Conservation (phyloP, 257 asterid species). For the Rhazya stricta region DNA sequence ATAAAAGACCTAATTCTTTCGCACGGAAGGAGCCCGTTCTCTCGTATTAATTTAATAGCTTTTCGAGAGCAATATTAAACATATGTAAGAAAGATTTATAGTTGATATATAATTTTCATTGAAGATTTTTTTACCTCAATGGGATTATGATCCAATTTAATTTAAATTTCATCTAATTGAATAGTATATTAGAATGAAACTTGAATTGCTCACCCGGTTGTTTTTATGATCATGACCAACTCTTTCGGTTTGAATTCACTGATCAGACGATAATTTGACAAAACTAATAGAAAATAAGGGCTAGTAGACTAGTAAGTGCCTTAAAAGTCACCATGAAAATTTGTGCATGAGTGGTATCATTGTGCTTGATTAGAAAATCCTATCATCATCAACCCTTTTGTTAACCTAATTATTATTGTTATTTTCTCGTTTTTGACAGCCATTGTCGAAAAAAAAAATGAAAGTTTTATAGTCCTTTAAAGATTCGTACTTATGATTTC, state of each 20-base stretch:
- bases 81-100: too few species aligned
- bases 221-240: neutral
- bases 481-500: too few species aligned
- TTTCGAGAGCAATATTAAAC: too few species aligned
- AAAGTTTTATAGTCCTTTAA: too few species aligned
- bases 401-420: neutral
- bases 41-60: too few species aligned
- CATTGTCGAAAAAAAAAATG: too few species aligned
- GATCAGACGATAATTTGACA: slow-evolving; percentile 5
- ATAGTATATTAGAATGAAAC: neutral
- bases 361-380: slow-evolving; percentile 19
- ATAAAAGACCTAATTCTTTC: too few species aligned
- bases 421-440: neutral
- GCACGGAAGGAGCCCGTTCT: too few species aligned
- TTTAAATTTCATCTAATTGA: neutral
- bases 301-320: too few species aligned
- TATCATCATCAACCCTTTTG: slow-evolving; percentile 1
- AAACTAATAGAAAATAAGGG: neutral
- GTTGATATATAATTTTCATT: too few species aligned
- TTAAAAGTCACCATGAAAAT: slow-evolving; percentile 30
- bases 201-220: neutral
- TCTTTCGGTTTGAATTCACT: neutral
- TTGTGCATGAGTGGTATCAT: slow-evolving; percentile 35
- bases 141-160: too few species aligned
- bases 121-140: too few species aligned